Evolutionary conservation across 192 early-diverging fungal species (phyloP).

Genomic region (Gigaspora rosea): DNA sequence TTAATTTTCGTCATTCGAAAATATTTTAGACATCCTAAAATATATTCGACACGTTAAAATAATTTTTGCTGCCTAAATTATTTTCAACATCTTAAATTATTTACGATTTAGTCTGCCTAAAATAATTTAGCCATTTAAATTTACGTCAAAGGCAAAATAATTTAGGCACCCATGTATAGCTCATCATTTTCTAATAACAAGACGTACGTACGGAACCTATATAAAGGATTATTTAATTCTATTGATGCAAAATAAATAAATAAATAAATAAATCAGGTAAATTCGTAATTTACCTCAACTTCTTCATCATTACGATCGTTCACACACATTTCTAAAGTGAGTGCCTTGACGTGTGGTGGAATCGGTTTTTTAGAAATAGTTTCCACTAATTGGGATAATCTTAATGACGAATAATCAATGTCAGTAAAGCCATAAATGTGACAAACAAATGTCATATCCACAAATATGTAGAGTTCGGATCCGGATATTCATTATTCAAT

Average conservation of each 20-base stretch:
- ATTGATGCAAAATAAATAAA: not conserved
- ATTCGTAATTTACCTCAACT: constrained; percentile 65
- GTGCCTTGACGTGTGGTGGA: constrained; percentile 78
- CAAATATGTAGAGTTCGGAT: not conserved
- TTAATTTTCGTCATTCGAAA: too few relatives aligned
- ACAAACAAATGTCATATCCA: not conserved
- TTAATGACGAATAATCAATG: constrained; percentile 29
- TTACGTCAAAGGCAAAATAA: too few relatives aligned
- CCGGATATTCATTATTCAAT: not conserved
- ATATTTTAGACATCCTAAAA: too few relatives aligned
- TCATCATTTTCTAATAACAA: constrained; percentile 34
- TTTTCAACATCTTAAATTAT: too few relatives aligned
- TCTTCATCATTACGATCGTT: constrained; percentile 90
- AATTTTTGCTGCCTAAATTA: too few relatives aligned
- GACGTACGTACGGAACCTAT: constrained; percentile 51
- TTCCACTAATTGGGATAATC: constrained; percentile 73
- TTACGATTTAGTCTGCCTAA: too few relatives aligned
- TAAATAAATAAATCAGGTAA: constrained; percentile 4
- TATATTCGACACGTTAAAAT: too few relatives aligned
- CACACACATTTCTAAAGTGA: constrained; percentile 86
- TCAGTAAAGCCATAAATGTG: not conserved
- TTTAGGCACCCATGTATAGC: too few relatives aligned
- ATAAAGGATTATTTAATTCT: not conserved
- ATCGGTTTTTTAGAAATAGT: constrained; percentile 86
- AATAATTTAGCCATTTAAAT: too few relatives aligned